A percentile compares a stretch with the other conserved stretches of the same genome.
phyloP scores from a whole-genome alignment of 164 flowering plant genomes.

The Vitis riparia region DNA sequence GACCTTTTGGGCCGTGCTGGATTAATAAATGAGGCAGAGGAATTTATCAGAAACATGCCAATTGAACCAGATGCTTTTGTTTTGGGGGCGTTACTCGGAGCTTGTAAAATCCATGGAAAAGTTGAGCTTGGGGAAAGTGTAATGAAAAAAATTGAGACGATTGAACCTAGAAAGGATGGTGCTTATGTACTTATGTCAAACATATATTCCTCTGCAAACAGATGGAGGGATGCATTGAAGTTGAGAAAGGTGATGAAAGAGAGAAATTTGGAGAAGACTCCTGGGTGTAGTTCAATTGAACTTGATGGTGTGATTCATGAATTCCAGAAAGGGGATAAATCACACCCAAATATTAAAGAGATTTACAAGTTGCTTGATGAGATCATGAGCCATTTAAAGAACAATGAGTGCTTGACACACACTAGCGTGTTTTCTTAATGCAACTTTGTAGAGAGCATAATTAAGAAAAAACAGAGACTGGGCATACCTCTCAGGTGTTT shows the following conservation, averaged over 20 bases:
- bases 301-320: slow-evolving; percentile 33
- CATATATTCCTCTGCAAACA: slow-evolving; percentile 32
- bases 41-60: slow-evolving; percentile 31
- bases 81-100: slow-evolving; percentile 42
- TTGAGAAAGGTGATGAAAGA: slow-evolving; percentile 36
- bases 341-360: slow-evolving; percentile 23
- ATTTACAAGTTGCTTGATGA: slow-evolving; percentile 12
- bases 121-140: slow-evolving; percentile 29
- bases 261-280: slow-evolving; percentile 25
- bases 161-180: slow-evolving; percentile 37
- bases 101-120: slow-evolving; percentile 28
- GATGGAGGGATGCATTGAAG: slow-evolving; percentile 28
- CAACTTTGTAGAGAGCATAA: too few relatives aligned
- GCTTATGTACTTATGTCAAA: slow-evolving; percentile 38
- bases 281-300: slow-evolving; percentile 41
- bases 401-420: background rate
- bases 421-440: too few relatives aligned
- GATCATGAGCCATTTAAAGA: slow-evolving; percentile 17
- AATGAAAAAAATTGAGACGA: slow-evolving; percentile 11
- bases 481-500: too few relatives aligned
- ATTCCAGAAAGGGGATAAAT: slow-evolving; percentile 34
- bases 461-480: too few relatives aligned
- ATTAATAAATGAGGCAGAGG: slow-evolving; percentile 24
- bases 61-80: slow-evolving; percentile 31
- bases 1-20: slow-evolving; percentile 43